Evolutionary conservation across 176 grass and related monocot genomes (phyloP), one percentile per base, ranked within the genome.

Genomic region (Zea luxurians): DNA sequence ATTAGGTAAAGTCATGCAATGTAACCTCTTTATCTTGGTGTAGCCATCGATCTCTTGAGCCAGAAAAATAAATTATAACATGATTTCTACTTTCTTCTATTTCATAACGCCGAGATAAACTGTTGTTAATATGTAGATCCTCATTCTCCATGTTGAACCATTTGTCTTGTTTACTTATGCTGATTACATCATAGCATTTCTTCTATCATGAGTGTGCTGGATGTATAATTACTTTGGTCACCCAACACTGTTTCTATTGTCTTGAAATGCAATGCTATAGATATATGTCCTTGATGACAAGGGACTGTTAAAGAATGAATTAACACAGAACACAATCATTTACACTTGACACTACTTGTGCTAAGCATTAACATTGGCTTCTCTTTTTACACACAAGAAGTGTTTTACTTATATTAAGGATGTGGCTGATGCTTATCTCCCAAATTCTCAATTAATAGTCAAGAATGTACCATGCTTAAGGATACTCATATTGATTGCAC

Each of bases 231-330:
- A 57, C 21, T 74, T 54, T 74, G 11, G 48, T 15, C 13, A 46
- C 66, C 18, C 18, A 77, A 59, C n/a, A 46, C 13, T 76, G 9
- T 58, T 63, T 64, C 9, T 71, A 48, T 2, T 70, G 27, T 71
- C 42, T 65, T 57, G 27, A 82, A 72, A 82, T 82, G 65, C 47
- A 66, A 66, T 1, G 13, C 2, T 70, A 18, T 62, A 62, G 53
- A 0, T 8, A 27, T 13, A 78, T 44, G 49, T 65, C 50, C 66
- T 38, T 17, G 18, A 2, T 49, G 40, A 10, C 8, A 4, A 57
- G 42, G 2, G 37, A n/a, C 18, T 72, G 20, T 48, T 6, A 8
- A 38, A 42, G 2, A 15, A 63, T 37, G 61, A 46, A 36, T 41
- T 52, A 27, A 17, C 27, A 37, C n/a, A 37, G 60, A 11, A 5